phyloP scores from a whole-genome alignment of 768 basidiomycete species.

The Macrocybe gigantea region DNA sequence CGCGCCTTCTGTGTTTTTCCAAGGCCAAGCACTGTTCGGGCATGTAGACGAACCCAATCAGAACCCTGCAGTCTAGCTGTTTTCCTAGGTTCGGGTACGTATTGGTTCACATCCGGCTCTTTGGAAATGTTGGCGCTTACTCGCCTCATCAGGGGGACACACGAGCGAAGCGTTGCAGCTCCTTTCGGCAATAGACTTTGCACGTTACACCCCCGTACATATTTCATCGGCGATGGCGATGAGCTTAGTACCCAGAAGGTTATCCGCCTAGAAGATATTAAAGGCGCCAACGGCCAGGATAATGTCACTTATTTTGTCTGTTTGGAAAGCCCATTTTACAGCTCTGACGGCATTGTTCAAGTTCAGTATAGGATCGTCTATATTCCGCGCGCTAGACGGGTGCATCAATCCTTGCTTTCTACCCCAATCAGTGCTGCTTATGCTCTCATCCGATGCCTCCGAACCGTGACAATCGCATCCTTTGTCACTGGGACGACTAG shows the following conservation, averaged over 20 bases:
- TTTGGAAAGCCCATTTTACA: conserved; percentile 5
- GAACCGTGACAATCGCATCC: conserved; percentile 53
- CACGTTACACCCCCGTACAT: conserved; percentile 72
- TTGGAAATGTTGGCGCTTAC: conserved; percentile 6
- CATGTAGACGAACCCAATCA: conserved; percentile 2
- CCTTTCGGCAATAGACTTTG: conserved; percentile 65
- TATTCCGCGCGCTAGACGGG: conserved; percentile 83
- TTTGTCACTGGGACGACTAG: conserved; percentile 14
- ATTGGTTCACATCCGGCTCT: neutral
- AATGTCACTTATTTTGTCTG: neutral
- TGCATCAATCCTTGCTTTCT: conserved; percentile 75
- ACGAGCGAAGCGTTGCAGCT: conserved; percentile 82
- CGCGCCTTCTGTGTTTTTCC: conserved; percentile 29
- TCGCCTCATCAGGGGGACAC: conserved; percentile 70
- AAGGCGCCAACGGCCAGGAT: conserved; percentile 17
- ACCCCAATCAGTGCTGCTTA: conserved; percentile 57
- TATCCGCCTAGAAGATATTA: conserved; percentile 48
- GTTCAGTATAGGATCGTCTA: conserved; percentile 44
- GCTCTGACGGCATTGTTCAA: conserved; percentile 2
- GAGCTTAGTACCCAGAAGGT: conserved; percentile 71
- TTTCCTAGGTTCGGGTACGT: conserved; percentile 88
- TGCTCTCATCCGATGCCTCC: conserved; percentile 59
- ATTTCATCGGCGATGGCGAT: conserved; percentile 82
- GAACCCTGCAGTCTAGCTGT: conserved; percentile 54
- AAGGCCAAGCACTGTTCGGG: conserved; percentile 1